A percentile compares a stretch with the other conserved stretches of the same genome.
Conservation (phyloP, 495 filamentous ascomycete species). For the Aspergillus steynii region DNA sequence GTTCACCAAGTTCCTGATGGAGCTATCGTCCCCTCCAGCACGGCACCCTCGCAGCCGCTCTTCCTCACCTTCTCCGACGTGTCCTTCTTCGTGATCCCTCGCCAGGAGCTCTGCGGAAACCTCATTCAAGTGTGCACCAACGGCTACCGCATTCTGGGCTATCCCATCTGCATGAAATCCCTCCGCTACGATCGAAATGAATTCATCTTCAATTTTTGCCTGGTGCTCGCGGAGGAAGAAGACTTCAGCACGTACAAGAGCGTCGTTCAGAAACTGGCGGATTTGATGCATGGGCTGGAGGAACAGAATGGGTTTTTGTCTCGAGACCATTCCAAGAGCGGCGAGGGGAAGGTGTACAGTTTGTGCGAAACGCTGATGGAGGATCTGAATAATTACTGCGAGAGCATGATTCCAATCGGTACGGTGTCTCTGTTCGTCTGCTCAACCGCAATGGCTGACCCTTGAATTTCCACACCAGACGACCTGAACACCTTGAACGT, state of each 20-base stretch:
- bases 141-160: slow-evolving; percentile 79
- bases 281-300: slow-evolving; percentile 83
- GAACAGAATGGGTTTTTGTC: slow-evolving; percentile 77
- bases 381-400: slow-evolving; percentile 94
- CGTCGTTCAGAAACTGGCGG: slow-evolving; percentile 81
- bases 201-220: slow-evolving; percentile 96
- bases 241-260: slow-evolving; percentile 72
- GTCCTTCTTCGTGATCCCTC: slow-evolving; percentile 88
- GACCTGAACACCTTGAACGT: slow-evolving; percentile 94
- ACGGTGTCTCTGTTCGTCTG: slow-evolving; percentile 20
- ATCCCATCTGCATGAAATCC: slow-evolving; percentile 82
- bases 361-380: slow-evolving; percentile 90
- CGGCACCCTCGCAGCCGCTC: slow-evolving; percentile 54
- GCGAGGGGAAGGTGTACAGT: slow-evolving; percentile 68
- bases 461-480: slow-evolving; percentile 49
- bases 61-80: slow-evolving; percentile 83
- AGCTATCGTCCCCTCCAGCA: slow-evolving; percentile 66
- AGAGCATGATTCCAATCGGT: slow-evolving; percentile 97
- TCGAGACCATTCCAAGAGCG: slow-evolving; percentile 43
- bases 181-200: slow-evolving; percentile 83
- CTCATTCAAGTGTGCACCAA: slow-evolving; percentile 73
- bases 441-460: background rate
- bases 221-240: slow-evolving; percentile 74
- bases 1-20: slow-evolving; percentile 60
- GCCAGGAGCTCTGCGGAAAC: slow-evolving; percentile 85